Evolutionary conservation across 1,284 basidiomycete species (phyloP), one percentile per base, ranked within the genome.

Genomic region (Ceraceosorus bombacis): DNA sequence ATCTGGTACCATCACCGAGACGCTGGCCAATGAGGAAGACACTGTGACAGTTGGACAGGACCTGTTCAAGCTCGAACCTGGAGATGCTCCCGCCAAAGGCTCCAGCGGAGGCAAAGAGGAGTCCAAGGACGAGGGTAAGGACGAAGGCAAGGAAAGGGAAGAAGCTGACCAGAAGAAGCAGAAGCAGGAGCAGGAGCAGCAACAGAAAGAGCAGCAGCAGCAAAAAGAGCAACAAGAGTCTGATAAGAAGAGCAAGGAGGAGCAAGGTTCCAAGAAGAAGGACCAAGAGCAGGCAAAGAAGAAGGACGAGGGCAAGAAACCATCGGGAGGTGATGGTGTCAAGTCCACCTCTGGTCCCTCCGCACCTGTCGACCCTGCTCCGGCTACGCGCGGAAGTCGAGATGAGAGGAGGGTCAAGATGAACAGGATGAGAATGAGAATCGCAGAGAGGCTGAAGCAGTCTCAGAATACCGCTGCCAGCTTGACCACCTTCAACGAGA

Each of bases 401-500:
- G 85, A 82, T 68, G 93, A 96, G 83, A 93, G 89, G 27, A 83
- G 93, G 73, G 90, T 89, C 73, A 77, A 77, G 69, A 77, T 77
- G 75, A 70, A 64, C 60, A 67, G 75, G 36, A 98, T 98, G 95
- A 89, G 94, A 64, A 83, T 89, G 70, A 89, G 94, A 66, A 98
- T 98, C 74, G 89, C 94, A 53, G 91, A 95, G 81, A 89, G 94
- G 61, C 85, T 98, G 78, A 98, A 98, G 83, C 89, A 96, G 79
- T 95, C 93, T 49, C 94, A 98, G 80, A 97, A 97, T 80, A 85
- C 91, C 10, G 95, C 94, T 8, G 94, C 94, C 52, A 92, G 91
- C 61, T 81, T 98, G 67, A 98, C 95, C 56, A 98, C 94, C 51
- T 98, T 98, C 84, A 97, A 98, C 82, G 94, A 98, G 81, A 91